phyloP scores from a whole-genome alignment of 129 eudicot species.

The Kitagawia praeruptora region DNA sequence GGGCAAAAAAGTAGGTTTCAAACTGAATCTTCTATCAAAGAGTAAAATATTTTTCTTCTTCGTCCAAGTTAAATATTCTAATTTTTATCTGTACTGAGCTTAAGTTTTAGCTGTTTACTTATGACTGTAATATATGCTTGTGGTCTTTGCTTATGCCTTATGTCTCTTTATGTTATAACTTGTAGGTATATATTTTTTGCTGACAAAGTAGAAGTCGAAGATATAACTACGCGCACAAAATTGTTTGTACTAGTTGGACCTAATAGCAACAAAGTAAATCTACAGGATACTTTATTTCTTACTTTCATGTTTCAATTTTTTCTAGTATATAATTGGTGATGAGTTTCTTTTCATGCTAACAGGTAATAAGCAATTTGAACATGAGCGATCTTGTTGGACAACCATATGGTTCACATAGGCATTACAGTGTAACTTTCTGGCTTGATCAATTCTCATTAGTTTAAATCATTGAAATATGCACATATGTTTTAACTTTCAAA shows the following conservation, averaged over 20 bases:
- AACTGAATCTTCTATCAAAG: not conserved
- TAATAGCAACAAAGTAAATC: conserved; percentile 61
- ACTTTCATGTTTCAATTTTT: not conserved
- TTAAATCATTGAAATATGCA: conserved; percentile 1
- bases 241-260: conserved; percentile 80
- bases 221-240: conserved; percentile 58
- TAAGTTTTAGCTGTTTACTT: not conserved
- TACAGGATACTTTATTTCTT: conserved; percentile 8
- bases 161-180: conserved; percentile 5
- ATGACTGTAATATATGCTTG: not conserved
- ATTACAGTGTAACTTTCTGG: conserved; percentile 45
- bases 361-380: conserved; percentile 59
- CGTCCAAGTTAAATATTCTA: not conserved
- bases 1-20: not conserved
- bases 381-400: conserved; percentile 67
- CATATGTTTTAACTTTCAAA: not conserved
- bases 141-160: not conserved
- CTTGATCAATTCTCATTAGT: not conserved
- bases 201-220: conserved; percentile 86
- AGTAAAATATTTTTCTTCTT: not conserved
- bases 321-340: not conserved
- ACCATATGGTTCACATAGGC: conserved; percentile 81
- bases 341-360: conserved; percentile 20
- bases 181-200: conserved; percentile 76
- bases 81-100: not conserved